Base-by-base conservation (phyloP, 2,329 filamentous ascomycete species). In the Neophaeococcomyces mojaviensis region DNA sequence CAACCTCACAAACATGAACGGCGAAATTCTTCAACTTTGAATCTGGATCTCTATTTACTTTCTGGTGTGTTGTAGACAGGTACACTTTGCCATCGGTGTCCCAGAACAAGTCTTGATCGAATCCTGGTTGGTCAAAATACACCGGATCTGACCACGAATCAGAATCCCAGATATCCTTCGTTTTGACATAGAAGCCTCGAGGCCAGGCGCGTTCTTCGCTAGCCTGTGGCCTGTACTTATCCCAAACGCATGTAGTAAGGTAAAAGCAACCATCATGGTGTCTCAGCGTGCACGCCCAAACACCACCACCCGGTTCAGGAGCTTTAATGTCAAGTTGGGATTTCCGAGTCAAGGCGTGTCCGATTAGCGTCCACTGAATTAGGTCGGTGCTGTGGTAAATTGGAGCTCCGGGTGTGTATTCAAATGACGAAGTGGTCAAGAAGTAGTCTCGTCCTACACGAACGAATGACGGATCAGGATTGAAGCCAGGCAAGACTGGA, bases 371-470 rank as follows among this genome's bases (percentile, higher is more conserved):
- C 67, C 68, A 70, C 15, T 61, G 58, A 24, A 66, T 60, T 30
- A 71, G 55, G 50, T 72, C 68, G 7, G 62, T 72, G 16, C 73
- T 78, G 20, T 77, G 69, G 54, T 81, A 79, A 47, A 82, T 76
- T 12, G 77, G 74, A n/a, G 73, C 72, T 3, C 76, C 77, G 0
- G 78, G 78, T 49, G 78, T 81, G 58, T 71, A 78, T 58, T 82
- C 78, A 47, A 82, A 82, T 0, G 76, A 77, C 0, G 78, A 81
- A 3, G 76, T 81, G 31, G 73, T 74, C 22, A 82, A 68, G 58
- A 76, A 82, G 57, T 74, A 82, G 54, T 74, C 70, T 34, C 66
- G 53, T 6, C 63, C 64, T 16, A 76, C 70, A 2, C 73, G 64
- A 9, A 76, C 52, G 32, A 77, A 68, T 1, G 77, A 79, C 0